These are phyloP conservation scores for Diversispora epigaea DNA, from an alignment of 192 early-diverging fungal species.

Conservation along the genomic window DNA sequence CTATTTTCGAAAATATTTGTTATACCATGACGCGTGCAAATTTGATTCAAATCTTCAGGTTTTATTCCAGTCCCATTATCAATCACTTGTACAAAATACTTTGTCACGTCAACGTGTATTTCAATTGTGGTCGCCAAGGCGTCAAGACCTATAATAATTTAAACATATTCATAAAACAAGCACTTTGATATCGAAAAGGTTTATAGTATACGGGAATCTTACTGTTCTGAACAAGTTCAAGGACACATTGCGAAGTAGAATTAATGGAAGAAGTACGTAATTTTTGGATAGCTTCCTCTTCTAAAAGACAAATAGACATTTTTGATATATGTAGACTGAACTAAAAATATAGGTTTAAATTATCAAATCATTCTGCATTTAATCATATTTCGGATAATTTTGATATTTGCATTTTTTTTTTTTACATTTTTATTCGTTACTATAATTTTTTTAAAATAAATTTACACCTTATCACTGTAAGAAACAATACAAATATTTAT, in stretches of 20 bases:
- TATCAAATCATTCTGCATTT: too few relatives aligned
- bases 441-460: too few relatives aligned
- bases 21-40: constrained; percentile 51
- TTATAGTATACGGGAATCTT: not conserved
- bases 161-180: not conserved
- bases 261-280: constrained; percentile 41
- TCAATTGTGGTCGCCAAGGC: constrained; percentile 54
- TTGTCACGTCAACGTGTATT: constrained; percentile 43
- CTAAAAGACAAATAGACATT: constrained; percentile 37
- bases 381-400: too few relatives aligned
- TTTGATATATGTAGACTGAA: not conserved
- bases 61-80: constrained; percentile 67
- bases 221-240: constrained; percentile 67
- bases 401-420: too few relatives aligned
- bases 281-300: constrained; percentile 33
- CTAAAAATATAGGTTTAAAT: too few relatives aligned
- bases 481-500: too few relatives aligned
- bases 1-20: not conserved
- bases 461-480: too few relatives aligned
- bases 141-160: constrained; percentile 49
- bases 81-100: constrained; percentile 51
- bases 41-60: constrained; percentile 42
- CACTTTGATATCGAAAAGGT: not conserved
- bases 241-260: constrained; percentile 52
- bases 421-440: too few relatives aligned